Evolutionary conservation across 768 basidiomycete genomes (phyloP), one percentile per base, ranked within the genome.

Genomic region (Suillus hirtellus): DNA sequence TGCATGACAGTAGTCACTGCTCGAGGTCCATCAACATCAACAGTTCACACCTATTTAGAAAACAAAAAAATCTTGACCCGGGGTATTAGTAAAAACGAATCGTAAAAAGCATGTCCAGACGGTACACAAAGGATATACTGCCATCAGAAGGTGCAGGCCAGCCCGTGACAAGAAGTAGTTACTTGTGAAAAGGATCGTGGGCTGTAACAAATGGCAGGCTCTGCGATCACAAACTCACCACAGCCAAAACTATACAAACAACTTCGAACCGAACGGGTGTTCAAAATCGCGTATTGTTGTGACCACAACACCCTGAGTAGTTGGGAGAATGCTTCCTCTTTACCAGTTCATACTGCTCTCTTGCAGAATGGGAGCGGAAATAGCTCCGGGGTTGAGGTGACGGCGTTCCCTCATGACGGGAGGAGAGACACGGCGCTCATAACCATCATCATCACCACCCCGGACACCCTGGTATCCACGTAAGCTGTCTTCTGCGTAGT

Each of bases 301-400:
- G 50, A 38, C 49, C 46, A 38, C 24, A 56, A 27, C 35, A 59
- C 11, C 34, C 44, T 61, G 38, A 12, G 35, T 38, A 58, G 61
- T 40, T 44, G 42, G 50, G 27, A 38, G 21, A 55, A 27, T 24
- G n/a, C 10, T 27, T 47, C 59, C 27, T 21, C 21, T 67, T 80
- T 79, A 94, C 91, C 92, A 94, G 74, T 92, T 90, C 86, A 93
- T 86, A 68, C 87, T 93, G 76, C 88, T 94, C 77, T 92, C 89
- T 71, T 84, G 80, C 76, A 95, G 71, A 64, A 93, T 84, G 24
- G 93, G 92, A 59, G 89, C 84, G 3, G 88, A 89, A 64, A 94
- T 93, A 43, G 85, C 78, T 21, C 74, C 81, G n/a, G 89, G 82
- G 34, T 81, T 71, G 46, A 90, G 81, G 63, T 81, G 78, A 68